Base-by-base conservation (phyloP, 2,329 filamentous ascomycete genomes). In the Alternaria brassicicola region DNA sequence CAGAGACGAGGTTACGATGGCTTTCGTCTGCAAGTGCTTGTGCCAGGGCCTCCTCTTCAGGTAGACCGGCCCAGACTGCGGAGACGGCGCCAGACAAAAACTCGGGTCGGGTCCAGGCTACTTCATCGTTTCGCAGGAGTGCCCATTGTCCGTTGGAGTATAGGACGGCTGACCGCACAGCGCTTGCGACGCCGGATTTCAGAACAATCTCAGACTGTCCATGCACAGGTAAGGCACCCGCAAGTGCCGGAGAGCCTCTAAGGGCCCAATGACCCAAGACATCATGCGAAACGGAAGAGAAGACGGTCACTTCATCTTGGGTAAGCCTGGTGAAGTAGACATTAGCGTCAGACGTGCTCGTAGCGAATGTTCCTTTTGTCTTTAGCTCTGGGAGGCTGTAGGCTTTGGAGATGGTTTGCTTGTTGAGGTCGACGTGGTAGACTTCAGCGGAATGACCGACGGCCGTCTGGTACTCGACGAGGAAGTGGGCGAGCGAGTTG, bases 251-350 rank as follows among this genome's bases (percentile, higher is more conserved):
- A n/a, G 78, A 77, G 17, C 65, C 66, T 58, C 86, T 84, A 25
- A 89, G 74, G 2, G 85, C 78, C 92, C 92, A 97, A 52, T 88
- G 86, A 13, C 87, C 90, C 30, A 97, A 82, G 36, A 93, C 79
- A n/a, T 84, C 88, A 65, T 93, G 87, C 1, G 92, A 95, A 26
- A 83, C 82, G 0, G 93, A 96, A 1, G 91, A 92, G 6, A 91
- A 84, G 25, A 97, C 82, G 28, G 85, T 82, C 2, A 92, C 83
- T 71, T 96, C 91, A 8, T 89, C 86, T 31, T 88, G 82, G 0
- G 91, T 93, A 60, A 95, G 83, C 58, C 93, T 88, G 2, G 91
- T 93, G 75, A 98, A 97, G 80, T 92, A 97, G 7, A 97, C 89
- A 69, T 95, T 93, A 19, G 90, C 88, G 58, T 89, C 90, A 38